Base-by-base conservation (phyloP, 192 early-diverging fungal genomes). In the Pecoramyces ruminantium region DNA sequence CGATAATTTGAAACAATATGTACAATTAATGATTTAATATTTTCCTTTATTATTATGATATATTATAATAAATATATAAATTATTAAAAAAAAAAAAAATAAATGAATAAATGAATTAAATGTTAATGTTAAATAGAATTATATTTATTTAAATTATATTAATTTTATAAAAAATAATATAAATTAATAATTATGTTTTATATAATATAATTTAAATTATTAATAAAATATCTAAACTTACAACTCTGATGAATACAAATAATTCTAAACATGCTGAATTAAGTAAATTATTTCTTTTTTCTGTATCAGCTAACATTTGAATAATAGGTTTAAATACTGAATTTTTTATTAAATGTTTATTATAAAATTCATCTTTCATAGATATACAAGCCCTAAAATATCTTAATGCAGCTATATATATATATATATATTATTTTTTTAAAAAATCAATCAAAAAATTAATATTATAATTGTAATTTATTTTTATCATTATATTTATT, bases 201-300 rank as follows among this genome's bases (percentile, higher is more conserved):
- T n/a, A n/a, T 14, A 39, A 39, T 39, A 39, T 39, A 39, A 14
- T 13, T 14, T 13, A 14, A 39, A 39, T 39, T 14, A 39, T 13
- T 14, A 39, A 39, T 39, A 39, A 39, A 39, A 14, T 13, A 39
- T 27, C n/a, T n/a, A n/a, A 29, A 82, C 81, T 78, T 86, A 93
- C 93, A 78, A 84, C 88, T 27, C 91, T 87, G 79, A 98, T 92
- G 85, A 90, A 93, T 29, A 93, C 93, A 82, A 98, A 93, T 58
- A 98, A 86, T 79, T 97, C 95, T 39, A 96, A 88, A 82, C 94
- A 96, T 2, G 97, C 93, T 12, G 96, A 96, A 80, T 96, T 94
- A 25, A 96, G 81, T 30, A 97, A 84, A 81, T 97, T 97, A 79
- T 96, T 92, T 39, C 87, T 88, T 78, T 90, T 89, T 38, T 91